Conservation (phyloP, 371 early-diverging fungal species). For the Rhizopus arrhizus region DNA sequence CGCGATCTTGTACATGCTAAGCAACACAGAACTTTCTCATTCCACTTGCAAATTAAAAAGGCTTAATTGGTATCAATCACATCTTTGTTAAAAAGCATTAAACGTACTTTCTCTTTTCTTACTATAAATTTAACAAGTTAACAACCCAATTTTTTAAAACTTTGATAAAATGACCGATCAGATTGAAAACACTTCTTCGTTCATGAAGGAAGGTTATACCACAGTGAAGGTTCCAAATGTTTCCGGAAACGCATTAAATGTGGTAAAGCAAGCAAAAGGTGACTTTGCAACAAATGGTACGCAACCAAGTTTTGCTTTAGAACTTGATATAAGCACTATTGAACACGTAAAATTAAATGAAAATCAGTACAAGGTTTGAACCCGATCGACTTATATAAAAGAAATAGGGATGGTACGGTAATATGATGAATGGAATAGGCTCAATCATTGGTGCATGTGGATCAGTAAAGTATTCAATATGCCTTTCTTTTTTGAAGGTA, state of each 20-base stretch:
- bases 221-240: background rate
- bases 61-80: no score
- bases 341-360: constrained; percentile 30
- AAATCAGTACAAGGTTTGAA: background rate
- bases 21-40: no score
- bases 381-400: background rate
- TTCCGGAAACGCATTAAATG: background rate
- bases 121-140: no score
- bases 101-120: no score
- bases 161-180: background rate
- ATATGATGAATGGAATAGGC: constrained; percentile 57
- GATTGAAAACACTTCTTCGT: background rate
- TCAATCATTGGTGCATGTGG: constrained; percentile 47
- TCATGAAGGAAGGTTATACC: background rate
- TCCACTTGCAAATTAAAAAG: no score
- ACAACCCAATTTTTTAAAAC: no score
- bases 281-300: constrained; percentile 26
- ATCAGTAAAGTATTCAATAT: constrained; percentile 30
- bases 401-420: constrained; percentile 47
- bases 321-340: constrained; percentile 34
- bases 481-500: background rate
- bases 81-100: no score
- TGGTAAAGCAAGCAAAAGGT: constrained; percentile 9
- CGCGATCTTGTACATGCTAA: no score
- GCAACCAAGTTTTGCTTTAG: constrained; percentile 36